phyloP scores from a whole-genome alignment of 2,329 filamentous ascomycete species.

The Venturia aucupariae region DNA sequence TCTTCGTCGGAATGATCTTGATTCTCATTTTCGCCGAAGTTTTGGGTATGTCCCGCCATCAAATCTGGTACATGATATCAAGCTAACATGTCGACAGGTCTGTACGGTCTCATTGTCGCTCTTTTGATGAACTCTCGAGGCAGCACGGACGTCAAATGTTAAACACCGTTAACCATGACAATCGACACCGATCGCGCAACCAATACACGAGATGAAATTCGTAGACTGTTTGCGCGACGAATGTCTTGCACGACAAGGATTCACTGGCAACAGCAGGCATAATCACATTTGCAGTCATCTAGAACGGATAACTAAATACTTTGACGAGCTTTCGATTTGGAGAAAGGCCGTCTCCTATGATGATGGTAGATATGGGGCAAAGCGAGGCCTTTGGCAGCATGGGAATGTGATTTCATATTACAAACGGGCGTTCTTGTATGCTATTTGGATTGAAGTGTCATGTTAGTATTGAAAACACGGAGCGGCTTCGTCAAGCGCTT shows the following conservation, averaged over 20 bases:
- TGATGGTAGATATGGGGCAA: background rate
- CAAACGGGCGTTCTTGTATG: slow-evolving; percentile 5
- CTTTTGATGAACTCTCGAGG: slow-evolving; percentile 98
- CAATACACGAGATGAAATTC: background rate
- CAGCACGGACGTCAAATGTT: slow-evolving; percentile 14
- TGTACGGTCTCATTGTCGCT: slow-evolving; percentile 97
- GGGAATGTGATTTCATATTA: background rate
- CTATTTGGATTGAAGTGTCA: slow-evolving; percentile 5
- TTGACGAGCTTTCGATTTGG: background rate
- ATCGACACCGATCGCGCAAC: background rate
- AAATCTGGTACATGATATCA: slow-evolving; percentile 20
- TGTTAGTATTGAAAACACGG: background rate
- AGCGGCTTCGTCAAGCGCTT: slow-evolving; percentile 4
- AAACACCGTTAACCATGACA: background rate
- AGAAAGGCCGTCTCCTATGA: background rate
- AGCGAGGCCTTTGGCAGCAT: background rate
- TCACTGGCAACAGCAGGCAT: slow-evolving; percentile 5
- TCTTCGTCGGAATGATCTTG: slow-evolving; percentile 96
- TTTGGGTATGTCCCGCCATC: slow-evolving; percentile 56
- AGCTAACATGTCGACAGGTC: slow-evolving; percentile 49
- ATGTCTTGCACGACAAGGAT: background rate
- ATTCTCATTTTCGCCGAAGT: slow-evolving; percentile 99
- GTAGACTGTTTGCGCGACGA: background rate
- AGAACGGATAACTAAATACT: background rate
- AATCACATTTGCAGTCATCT: background rate